Evolutionary conservation across 441 rosid genomes (phyloP), one percentile per base, ranked within the genome.

Genomic region (Bruguiera hainesii): DNA sequence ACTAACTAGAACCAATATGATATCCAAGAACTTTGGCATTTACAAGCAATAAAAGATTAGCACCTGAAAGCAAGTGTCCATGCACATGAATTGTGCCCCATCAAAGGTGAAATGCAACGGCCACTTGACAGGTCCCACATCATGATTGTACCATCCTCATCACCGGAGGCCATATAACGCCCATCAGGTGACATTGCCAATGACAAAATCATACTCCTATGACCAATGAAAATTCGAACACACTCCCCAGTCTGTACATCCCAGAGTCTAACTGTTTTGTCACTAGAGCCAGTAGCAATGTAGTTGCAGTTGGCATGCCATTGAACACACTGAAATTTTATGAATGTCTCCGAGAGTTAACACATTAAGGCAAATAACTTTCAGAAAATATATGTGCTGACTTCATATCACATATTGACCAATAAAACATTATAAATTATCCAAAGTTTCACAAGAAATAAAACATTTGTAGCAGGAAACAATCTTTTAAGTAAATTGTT

Each of bases 231-330:
- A 71, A 89, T 87, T 29, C 99, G 77, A 35, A 85, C 91, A 69
- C 97, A 93, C 59, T 93, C 97, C 77, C 99, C 98, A 7, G 89
- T 91, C 71, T 88, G 88, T 21, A 93, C 96, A 75, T 96, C 97
- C 98, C 99, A 91, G 64, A 93, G 80, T 64, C 99, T 75, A 62
- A 93, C 98, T 7, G 93, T 91, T 80, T 89, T 93, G 82, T 96
- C 98, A 51, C 96, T 89, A 53, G 97, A 93, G 25, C 99, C 99
- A 6, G 98, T 93, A 16, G 97, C 98, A 23, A 91, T 82, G 79
- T 87, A 93, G 84, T 93, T 96, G 82, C 98, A 96, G 80, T 96
- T 96, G 69, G 86, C 85, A 83, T 96, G 98, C 99, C 99, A 96
- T 73, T 86, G 96, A 70, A 96, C 87, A 79, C 97, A 93, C 98